A percentile compares a stretch with the other conserved stretches of the same genome.
phyloP scores from a whole-genome alignment of 306 rosid species.

The Calophaca sinica region DNA sequence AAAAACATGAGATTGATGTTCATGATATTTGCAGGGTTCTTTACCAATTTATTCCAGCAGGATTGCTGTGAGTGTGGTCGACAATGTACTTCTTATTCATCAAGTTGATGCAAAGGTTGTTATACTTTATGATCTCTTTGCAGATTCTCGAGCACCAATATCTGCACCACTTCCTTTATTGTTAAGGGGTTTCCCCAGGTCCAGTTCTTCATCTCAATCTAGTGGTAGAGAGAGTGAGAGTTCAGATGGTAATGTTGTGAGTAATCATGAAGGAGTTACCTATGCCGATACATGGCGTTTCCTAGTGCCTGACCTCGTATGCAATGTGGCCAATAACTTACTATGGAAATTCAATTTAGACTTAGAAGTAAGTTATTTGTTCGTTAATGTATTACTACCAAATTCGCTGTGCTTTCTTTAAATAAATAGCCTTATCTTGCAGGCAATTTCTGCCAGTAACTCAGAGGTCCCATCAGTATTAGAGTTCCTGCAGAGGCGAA shows the following conservation, averaged over 20 bases:
- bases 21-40: constrained; percentile 80
- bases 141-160: constrained; percentile 91
- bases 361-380: constrained; percentile 69
- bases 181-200: constrained; percentile 80
- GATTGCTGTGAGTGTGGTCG: constrained; percentile 91
- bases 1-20: constrained; percentile 39
- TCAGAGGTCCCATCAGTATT: constrained; percentile 91
- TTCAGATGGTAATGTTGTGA: constrained; percentile 56
- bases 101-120: constrained; percentile 98
- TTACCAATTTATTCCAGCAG: constrained; percentile 91
- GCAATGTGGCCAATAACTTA: constrained; percentile 72
- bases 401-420: constrained; percentile 32
- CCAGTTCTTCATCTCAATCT: constrained; percentile 58
- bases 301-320: constrained; percentile 86
- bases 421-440: constrained; percentile 44
- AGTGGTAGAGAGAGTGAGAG: constrained; percentile 67
- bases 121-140: constrained; percentile 85
- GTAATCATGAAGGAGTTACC: constrained; percentile 64
- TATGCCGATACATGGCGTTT: constrained; percentile 82
- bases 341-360: constrained; percentile 91
- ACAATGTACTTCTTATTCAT: constrained; percentile 91
- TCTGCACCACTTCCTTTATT: constrained; percentile 96
- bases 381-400: constrained; percentile 32
- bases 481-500: constrained; percentile 97
- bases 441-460: constrained; percentile 97